Evolutionary conservation across 805 yeast genomes (phyloP).

Genomic region (Lipomyces orientalis): DNA sequence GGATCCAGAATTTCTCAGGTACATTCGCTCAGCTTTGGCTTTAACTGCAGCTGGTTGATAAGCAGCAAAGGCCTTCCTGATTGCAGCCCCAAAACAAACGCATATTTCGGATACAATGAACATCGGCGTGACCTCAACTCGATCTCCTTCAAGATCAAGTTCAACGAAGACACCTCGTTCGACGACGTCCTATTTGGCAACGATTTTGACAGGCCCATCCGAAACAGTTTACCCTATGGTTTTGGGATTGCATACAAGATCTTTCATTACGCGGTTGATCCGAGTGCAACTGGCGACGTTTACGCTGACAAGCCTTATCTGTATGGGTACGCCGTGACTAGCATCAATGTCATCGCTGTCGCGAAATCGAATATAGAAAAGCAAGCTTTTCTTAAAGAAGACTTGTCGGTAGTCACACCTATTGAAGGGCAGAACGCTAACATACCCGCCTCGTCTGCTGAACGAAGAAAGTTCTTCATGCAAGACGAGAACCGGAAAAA

Average conservation of each 20-base stretch:
- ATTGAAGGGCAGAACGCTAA: neutral
- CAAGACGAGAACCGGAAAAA: conserved; percentile 48
- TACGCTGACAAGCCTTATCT: conserved; percentile 65
- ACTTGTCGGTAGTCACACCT: conserved; percentile 7
- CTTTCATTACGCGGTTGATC: conserved; percentile 64
- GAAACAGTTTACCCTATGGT: conserved; percentile 63
- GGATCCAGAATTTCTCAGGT: conserved; percentile 28
- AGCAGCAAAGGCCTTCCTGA: conserved; percentile 24
- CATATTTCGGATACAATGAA: conserved; percentile 41
- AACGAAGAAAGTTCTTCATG: conserved; percentile 55
- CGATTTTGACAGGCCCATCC: conserved; percentile 65
- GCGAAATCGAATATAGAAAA: conserved; percentile 5
- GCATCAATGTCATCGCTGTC: conserved; percentile 57
- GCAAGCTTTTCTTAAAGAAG: conserved; percentile 25
- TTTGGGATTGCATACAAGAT: conserved; percentile 60
- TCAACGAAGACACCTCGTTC: conserved; percentile 42
- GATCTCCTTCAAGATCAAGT: conserved; percentile 52
- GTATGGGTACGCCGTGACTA: conserved; percentile 65
- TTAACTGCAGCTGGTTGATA: neutral
- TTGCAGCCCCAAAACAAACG: conserved; percentile 29
- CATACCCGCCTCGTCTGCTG: conserved; percentile 39
- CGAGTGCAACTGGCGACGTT: conserved; percentile 68
- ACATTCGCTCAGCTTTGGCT: neutral
- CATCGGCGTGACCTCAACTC: conserved; percentile 46
- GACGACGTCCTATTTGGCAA: conserved; percentile 69